Evolutionary conservation across 2,329 filamentous ascomycete species (phyloP).

Genomic region (Paraphaeosphaeria sporulosa): DNA sequence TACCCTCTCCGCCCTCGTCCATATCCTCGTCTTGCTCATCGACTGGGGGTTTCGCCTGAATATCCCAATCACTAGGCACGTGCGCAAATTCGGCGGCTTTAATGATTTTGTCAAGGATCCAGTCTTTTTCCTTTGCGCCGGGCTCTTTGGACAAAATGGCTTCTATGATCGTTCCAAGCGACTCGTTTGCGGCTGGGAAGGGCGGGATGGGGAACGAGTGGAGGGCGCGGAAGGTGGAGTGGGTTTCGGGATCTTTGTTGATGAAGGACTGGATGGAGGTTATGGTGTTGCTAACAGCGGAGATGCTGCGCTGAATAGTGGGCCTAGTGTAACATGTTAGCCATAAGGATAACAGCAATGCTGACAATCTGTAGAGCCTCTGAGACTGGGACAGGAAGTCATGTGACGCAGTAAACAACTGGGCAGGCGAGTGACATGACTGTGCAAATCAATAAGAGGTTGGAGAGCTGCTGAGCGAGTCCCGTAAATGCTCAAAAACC

Average conservation of each 20-base stretch:
- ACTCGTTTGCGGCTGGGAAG: conserved; percentile 31
- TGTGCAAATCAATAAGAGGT: not conserved
- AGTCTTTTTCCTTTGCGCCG: conserved; percentile 37
- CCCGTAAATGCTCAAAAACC: not conserved
- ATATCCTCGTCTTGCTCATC: conserved; percentile 23
- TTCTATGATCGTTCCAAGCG: conserved; percentile 45
- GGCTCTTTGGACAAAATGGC: conserved; percentile 37
- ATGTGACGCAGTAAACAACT: not conserved
- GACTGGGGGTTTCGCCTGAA: conserved; percentile 29
- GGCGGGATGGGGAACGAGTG: conserved; percentile 17
- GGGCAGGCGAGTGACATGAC: not conserved
- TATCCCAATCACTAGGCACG: conserved; percentile 39
- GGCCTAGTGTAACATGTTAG: conserved; percentile 20
- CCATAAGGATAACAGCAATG: not conserved
- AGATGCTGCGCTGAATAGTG: conserved; percentile 19
- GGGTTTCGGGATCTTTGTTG: conserved; percentile 13
- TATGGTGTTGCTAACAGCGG: conserved; percentile 18
- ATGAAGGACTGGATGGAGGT: conserved; percentile 19
- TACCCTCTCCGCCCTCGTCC: conserved; percentile 18
- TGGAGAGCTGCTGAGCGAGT: no score
- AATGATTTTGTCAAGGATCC: conserved; percentile 36
- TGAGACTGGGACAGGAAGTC: not conserved
- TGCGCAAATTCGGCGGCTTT: conserved; percentile 41
- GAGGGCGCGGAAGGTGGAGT: conserved; percentile 11
- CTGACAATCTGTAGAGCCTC: not conserved